These are phyloP conservation scores for Macrolepiota fuliginosa DNA, from an alignment of 768 basidiomycete species.

Conservation along the genomic window DNA sequence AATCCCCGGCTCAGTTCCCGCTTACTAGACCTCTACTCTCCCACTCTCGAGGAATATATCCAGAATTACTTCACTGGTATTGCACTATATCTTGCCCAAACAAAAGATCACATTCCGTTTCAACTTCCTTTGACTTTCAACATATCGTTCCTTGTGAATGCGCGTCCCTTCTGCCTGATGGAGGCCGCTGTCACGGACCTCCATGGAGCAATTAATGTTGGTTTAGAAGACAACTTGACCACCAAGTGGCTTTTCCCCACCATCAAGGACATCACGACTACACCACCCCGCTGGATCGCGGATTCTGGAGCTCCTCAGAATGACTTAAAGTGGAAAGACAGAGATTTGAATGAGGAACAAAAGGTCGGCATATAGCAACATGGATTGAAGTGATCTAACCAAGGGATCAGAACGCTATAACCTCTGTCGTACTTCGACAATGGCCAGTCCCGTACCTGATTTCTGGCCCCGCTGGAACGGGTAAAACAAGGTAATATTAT, in stretches of 20 bases:
- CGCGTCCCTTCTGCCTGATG: constrained; percentile 40
- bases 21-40: constrained; percentile 35
- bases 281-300: constrained; percentile 21
- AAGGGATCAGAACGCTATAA: constrained; percentile 32
- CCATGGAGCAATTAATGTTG: neutral
- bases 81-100: constrained; percentile 36
- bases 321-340: constrained; percentile 39
- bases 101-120: constrained; percentile 35
- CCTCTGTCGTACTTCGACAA: constrained; percentile 39
- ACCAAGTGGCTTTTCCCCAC: constrained; percentile 47
- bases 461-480: constrained; percentile 50
- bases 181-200: constrained; percentile 31
- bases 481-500: constrained; percentile 42
- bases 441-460: constrained; percentile 48
- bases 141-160: constrained; percentile 46
- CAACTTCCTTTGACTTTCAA: constrained; percentile 41
- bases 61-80: constrained; percentile 33
- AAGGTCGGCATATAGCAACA: constrained; percentile 25
- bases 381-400: neutral
- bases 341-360: constrained; percentile 47
- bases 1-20: neutral
- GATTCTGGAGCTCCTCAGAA: constrained; percentile 21
- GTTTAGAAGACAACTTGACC: constrained; percentile 25
- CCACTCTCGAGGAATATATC: constrained; percentile 38
- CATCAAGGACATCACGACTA: constrained; percentile 24